These are phyloP conservation scores for Ceratobasidium sp. DNA, from an alignment of 1,284 basidiomycete species.

Conservation along the genomic window DNA sequence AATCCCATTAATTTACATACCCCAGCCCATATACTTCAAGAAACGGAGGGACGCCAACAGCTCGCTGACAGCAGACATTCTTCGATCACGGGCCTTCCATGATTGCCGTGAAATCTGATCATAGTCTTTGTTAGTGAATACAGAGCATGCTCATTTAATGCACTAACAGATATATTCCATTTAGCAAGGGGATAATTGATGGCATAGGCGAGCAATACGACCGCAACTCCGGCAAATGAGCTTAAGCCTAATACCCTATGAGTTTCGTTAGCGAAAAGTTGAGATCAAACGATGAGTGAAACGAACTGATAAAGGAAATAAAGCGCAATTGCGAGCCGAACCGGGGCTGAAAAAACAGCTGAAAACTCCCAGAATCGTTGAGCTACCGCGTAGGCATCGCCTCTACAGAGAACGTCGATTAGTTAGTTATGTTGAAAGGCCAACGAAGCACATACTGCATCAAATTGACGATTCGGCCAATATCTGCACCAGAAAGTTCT, in stretches of 20 bases:
- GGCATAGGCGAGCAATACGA: slow-evolving; percentile 70
- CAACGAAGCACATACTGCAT: slow-evolving; percentile 48
- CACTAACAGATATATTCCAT: slow-evolving; percentile 67
- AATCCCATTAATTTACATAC: slow-evolving; percentile 49
- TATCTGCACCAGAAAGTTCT: slow-evolving; percentile 44
- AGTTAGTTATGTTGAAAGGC: background rate
- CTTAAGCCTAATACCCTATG: slow-evolving; percentile 83
- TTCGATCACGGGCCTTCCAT: slow-evolving; percentile 74
- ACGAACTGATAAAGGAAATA: slow-evolving; percentile 76
- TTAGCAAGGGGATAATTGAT: slow-evolving; percentile 70
- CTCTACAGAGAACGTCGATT: no score
- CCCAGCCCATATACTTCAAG: slow-evolving; percentile 77
- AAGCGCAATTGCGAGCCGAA: slow-evolving; percentile 76
- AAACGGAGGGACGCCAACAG: slow-evolving; percentile 76
- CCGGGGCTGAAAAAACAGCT: slow-evolving; percentile 69
- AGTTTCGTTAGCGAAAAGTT: background rate
- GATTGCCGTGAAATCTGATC: slow-evolving; percentile 63
- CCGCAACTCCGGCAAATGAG: slow-evolving; percentile 75
- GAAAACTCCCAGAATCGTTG: slow-evolving; percentile 76
- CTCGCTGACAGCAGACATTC: slow-evolving; percentile 82
- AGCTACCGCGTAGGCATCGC: slow-evolving; percentile 73
- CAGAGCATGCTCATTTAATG: slow-evolving; percentile 50
- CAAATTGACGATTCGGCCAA: slow-evolving; percentile 61
- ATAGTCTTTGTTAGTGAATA: slow-evolving; percentile 1
- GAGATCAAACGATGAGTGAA: background rate